These are phyloP conservation scores for Hypoxylon sp. DNA, from an alignment of 2,329 filamentous ascomycete species.

Conservation along the genomic window DNA sequence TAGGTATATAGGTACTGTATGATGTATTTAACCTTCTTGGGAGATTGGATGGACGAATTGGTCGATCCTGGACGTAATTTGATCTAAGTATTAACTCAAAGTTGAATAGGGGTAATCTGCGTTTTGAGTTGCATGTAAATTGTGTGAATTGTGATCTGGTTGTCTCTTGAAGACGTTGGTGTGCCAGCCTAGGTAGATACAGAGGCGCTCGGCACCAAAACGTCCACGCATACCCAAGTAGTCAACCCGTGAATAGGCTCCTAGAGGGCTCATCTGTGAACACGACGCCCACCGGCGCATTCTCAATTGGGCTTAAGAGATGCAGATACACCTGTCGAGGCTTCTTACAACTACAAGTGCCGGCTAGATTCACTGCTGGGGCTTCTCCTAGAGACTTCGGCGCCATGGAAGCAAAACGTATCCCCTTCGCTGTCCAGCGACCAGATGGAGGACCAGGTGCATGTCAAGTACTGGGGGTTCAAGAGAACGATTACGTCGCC, in stretches of 20 bases:
- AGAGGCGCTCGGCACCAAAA: neutral
- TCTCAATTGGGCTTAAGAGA: no score
- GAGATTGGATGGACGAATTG: constrained; percentile 24
- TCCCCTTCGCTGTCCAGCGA: no score
- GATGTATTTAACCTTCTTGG: neutral
- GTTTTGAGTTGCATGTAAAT: neutral
- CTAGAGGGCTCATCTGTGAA: neutral
- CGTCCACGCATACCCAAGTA: neutral
- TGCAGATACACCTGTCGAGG: no score
- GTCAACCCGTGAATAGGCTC: neutral
- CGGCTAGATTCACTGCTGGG: neutral
- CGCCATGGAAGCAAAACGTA: neutral
- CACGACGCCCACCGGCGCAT: no score
- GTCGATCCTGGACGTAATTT: neutral
- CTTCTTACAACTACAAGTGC: no score
- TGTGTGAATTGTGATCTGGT: neutral
- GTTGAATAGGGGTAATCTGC: neutral
- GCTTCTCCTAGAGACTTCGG: neutral
- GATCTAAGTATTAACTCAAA: neutral
- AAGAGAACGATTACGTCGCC: neutral
- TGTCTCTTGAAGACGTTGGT: neutral
- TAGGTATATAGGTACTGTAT: constrained; percentile 14
- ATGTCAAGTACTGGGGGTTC: neutral
- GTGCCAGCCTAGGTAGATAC: neutral
- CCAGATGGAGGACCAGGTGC: neutral